Percentiles rank a stretch among this genome's conserved stretches.
Evolutionary conservation across 495 filamentous ascomycete genomes (phyloP).

Genomic region (Parachaetomium inaequale): DNA sequence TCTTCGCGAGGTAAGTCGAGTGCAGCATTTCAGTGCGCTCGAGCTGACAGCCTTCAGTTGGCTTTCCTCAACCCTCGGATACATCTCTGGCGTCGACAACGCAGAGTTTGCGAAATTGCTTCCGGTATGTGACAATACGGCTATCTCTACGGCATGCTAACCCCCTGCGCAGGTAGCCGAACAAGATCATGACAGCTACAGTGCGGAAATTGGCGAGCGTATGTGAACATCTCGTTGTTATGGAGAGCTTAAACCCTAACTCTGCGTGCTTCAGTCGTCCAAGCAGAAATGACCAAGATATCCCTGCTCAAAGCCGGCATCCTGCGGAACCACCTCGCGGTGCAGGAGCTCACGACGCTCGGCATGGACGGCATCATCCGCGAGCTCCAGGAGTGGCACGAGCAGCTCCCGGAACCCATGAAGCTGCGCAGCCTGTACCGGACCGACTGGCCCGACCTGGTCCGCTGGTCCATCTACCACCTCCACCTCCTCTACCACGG

Average conservation of each 20-base stretch:
- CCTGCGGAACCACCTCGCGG: slow-evolving; percentile 28
- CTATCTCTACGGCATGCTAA: neutral
- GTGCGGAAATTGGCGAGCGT: slow-evolving; percentile 23
- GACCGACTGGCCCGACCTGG: slow-evolving; percentile 9
- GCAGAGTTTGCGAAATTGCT: slow-evolving; percentile 23
- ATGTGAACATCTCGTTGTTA: neutral
- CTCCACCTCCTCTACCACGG: slow-evolving; percentile 36
- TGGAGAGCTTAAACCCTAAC: neutral
- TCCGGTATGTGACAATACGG: slow-evolving; percentile 12
- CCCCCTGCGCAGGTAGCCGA: slow-evolving; percentile 17
- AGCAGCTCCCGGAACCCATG: slow-evolving; percentile 22
- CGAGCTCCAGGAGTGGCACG: slow-evolving; percentile 27
- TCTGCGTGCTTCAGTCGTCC: slow-evolving; percentile 23
- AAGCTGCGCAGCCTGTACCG: slow-evolving; percentile 16
- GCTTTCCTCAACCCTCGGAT: slow-evolving; percentile 35
- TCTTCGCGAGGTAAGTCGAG: slow-evolving; percentile 25
- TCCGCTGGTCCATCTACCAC: slow-evolving; percentile 31
- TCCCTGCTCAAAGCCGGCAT: slow-evolving; percentile 31
- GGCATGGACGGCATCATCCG: slow-evolving; percentile 25
- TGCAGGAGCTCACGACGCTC: slow-evolving; percentile 22
- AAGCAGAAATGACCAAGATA: slow-evolving; percentile 34
- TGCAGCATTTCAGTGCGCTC: neutral
- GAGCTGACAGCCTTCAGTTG: slow-evolving; percentile 22
- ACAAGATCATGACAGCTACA: slow-evolving; percentile 19
- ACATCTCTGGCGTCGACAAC: slow-evolving; percentile 28